phyloP scores from a whole-genome alignment of 108 stramenopile genomes.

The Nitzschia sp. region DNA sequence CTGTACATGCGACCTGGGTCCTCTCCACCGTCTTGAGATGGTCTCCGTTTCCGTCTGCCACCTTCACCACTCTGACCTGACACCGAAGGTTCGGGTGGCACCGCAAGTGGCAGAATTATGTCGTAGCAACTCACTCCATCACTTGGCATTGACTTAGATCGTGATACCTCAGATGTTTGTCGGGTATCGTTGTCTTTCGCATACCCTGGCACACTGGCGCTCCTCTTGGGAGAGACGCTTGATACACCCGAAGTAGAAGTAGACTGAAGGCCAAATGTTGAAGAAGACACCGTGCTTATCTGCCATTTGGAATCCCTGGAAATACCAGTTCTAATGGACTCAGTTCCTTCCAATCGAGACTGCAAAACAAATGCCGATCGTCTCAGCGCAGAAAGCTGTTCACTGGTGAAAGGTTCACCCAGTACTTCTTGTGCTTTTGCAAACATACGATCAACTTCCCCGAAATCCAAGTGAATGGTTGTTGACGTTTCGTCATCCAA shows the following conservation, averaged over 20 bases:
- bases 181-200: background rate
- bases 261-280: background rate
- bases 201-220: background rate
- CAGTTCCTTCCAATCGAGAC: slow-evolving; percentile 21
- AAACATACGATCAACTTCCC: slow-evolving; percentile 17
- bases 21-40: background rate
- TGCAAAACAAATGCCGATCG: slow-evolving; percentile 18
- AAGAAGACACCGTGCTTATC: background rate
- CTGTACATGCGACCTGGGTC: background rate
- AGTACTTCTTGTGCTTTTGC: slow-evolving; percentile 1
- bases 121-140: background rate
- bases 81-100: background rate
- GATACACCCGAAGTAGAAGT: background rate
- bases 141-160: background rate
- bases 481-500: background rate
- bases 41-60: background rate
- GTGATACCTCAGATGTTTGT: background rate
- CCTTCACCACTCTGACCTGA: background rate
- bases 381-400: slow-evolving; percentile 9
- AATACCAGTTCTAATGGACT: slow-evolving; percentile 3
- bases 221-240: background rate
- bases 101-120: background rate
- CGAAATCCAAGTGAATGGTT: slow-evolving; percentile 13
- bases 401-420: background rate
- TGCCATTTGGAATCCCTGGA: slow-evolving; percentile 1